Conservation (phyloP, 2,329 filamentous ascomycete species). For the Alternaria sp. region DNA sequence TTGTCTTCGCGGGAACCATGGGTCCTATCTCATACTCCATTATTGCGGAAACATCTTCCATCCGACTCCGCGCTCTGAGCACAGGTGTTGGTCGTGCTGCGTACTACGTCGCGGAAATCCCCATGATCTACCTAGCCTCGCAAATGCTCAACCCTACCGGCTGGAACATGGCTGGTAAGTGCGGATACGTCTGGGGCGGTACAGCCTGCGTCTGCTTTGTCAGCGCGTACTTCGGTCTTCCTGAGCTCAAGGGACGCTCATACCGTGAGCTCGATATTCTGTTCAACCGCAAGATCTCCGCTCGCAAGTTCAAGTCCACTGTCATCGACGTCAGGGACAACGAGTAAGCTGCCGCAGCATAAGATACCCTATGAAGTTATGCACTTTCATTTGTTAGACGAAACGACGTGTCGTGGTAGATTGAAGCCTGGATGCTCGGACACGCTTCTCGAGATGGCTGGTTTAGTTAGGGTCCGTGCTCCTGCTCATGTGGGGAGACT, state of each 20-base stretch:
- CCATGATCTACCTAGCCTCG: constrained; percentile 68
- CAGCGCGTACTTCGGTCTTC: constrained; percentile 60
- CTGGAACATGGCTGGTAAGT: constrained; percentile 50
- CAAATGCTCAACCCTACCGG: constrained; percentile 61
- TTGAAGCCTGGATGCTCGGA: not conserved
- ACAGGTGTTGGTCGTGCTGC: constrained; percentile 69
- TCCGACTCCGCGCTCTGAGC: constrained; percentile 69
- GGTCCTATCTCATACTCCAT: constrained; percentile 73
- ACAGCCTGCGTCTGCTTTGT: constrained; percentile 63
- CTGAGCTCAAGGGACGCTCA: constrained; percentile 62
- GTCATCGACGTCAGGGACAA: constrained; percentile 67
- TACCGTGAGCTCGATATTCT: constrained; percentile 60
- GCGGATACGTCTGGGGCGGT: constrained; percentile 45
- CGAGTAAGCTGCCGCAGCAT: constrained; percentile 58
- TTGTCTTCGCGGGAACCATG: constrained; percentile 69
- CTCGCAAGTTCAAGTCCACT: constrained; percentile 65
- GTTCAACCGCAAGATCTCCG: constrained; percentile 56
- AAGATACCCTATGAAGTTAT: not conserved
- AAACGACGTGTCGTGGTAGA: not conserved
- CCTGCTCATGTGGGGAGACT: not conserved
- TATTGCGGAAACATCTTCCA: constrained; percentile 71
- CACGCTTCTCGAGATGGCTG: not conserved
- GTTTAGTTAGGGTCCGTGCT: not conserved
- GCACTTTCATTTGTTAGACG: not conserved
- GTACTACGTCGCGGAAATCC: constrained; percentile 72